Percentiles rank a stretch among this genome's conserved stretches.
phyloP scores from a whole-genome alignment of 2,329 filamentous ascomycete species.

The Fonsecaea pugnacius region DNA sequence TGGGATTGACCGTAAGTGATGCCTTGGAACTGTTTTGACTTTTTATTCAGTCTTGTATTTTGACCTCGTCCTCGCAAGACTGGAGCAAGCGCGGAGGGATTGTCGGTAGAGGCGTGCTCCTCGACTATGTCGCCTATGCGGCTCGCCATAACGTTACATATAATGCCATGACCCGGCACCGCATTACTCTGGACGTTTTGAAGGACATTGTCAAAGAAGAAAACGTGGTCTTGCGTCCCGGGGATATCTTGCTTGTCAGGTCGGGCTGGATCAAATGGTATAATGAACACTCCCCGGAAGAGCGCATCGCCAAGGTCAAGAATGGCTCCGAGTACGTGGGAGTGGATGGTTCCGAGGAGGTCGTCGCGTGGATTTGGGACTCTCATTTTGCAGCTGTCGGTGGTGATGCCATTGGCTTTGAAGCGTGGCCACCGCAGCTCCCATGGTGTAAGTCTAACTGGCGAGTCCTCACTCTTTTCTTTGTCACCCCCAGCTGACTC shows the following conservation, averaged over 20 bases:
- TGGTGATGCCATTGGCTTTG: conserved; percentile 60
- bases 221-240: conserved; percentile 50
- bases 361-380: conserved; percentile 64
- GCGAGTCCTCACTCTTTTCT: conserved; percentile 29
- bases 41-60: neutral
- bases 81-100: conserved; percentile 47
- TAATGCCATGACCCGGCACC: conserved; percentile 45
- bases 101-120: conserved; percentile 51
- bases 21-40: neutral
- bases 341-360: conserved; percentile 53
- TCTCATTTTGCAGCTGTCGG: conserved; percentile 60
- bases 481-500: neutral
- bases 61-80: conserved; percentile 35
- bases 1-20: conserved; percentile 26
- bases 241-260: conserved; percentile 63
- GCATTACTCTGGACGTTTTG: conserved; percentile 52
- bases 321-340: conserved; percentile 47
- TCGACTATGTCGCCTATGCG: conserved; percentile 52
- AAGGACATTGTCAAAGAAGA: conserved; percentile 52
- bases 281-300: conserved; percentile 53
- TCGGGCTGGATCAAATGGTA: conserved; percentile 58
- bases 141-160: conserved; percentile 43
- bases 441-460: conserved; percentile 28
- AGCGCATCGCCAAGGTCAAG: conserved; percentile 45
- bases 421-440: conserved; percentile 52